Base-by-base conservation (phyloP, 2,329 filamentous ascomycete genomes). In the Sporothrix pseudoabietina region DNA sequence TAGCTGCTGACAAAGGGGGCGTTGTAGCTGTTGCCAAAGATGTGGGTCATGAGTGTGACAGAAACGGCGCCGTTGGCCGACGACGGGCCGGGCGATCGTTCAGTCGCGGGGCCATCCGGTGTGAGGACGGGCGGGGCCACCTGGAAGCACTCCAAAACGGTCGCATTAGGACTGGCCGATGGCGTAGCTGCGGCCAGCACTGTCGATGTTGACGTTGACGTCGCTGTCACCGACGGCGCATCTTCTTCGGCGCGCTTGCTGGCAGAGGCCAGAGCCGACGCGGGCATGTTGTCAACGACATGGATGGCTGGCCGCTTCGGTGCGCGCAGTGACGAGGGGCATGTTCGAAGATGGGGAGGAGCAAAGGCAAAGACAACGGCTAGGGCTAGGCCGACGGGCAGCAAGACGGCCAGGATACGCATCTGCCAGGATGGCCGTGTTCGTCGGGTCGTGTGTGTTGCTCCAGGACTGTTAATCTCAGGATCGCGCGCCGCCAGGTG, bases 21-120 rank as follows among this genome's bases (percentile, higher is more conserved):
- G n/a, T 90, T 90, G 79, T 94, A 94, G 75, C 91, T 94, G 75
- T 83, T 87, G 12, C 84, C 91, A 83, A 95, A 95, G 0, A 87
- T 85, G 81, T 94, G 86, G 3, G 89, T 83, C 88, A 94, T 92
- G 72, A 95, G 81, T n/a, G 87, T 81, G 54, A 89, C 79, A 59
- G 86, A 82, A 78, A 87, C 89, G 68, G 78, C 76, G n/a, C 75
- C 74, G 10, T 76, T 66, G 74, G 76, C 22, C 10, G 44, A 41
- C 74, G 81, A 57, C 32, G 41, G 54, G 4, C 68, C 61, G 8
- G 59, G 30, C 4, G 72, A 68, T 10, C 66, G 55, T 10, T 72
- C 57, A 1, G 80, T 80, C 74, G 80, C 80, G 57, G 82, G 74
- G 8, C 84, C 83, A 61, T 80, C 76, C 0, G 86, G 85, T 26